Evolutionary conservation across 495 filamentous ascomycete species (phyloP).

Genomic region (Daldinia caldariorum): DNA sequence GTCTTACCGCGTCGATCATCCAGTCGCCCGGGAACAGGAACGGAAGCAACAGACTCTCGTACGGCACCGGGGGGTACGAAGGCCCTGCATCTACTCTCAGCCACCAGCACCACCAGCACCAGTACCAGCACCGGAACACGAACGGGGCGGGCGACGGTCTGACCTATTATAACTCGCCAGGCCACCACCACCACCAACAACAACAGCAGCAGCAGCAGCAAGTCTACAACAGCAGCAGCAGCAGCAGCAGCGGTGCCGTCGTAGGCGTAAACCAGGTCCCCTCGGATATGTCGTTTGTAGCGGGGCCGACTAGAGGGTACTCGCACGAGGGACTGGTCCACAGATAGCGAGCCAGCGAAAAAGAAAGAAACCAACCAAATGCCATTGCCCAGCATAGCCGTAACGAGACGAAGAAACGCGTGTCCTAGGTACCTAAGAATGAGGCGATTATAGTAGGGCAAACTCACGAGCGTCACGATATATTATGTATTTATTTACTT

Average conservation of each 20-base stretch:
- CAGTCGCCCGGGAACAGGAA: background rate
- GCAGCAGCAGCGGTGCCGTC: background rate
- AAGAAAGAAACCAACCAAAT: background rate
- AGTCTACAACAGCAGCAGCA: too few relatives aligned
- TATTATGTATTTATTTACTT: background rate
- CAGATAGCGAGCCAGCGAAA: background rate
- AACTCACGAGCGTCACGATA: background rate
- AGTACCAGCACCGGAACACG: background rate
- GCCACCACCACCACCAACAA: too few relatives aligned
- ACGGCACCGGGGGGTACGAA: background rate
- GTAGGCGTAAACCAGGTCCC: background rate
- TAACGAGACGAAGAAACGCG: too few relatives aligned
- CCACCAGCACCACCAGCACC: too few relatives aligned
- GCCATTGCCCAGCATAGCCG: background rate
- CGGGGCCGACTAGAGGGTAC: background rate
- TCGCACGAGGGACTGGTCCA: background rate
- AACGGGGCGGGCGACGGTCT: background rate
- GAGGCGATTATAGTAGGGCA: too few relatives aligned
- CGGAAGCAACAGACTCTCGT: background rate
- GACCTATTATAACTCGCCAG: constrained; percentile 11
- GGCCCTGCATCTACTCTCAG: too few relatives aligned
- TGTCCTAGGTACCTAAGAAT: too few relatives aligned
- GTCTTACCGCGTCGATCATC: constrained; percentile 1
- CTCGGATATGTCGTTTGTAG: background rate
- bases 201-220: too few relatives aligned